phyloP scores from a whole-genome alignment of 257 asterid species.

The Coffea canephora region DNA sequence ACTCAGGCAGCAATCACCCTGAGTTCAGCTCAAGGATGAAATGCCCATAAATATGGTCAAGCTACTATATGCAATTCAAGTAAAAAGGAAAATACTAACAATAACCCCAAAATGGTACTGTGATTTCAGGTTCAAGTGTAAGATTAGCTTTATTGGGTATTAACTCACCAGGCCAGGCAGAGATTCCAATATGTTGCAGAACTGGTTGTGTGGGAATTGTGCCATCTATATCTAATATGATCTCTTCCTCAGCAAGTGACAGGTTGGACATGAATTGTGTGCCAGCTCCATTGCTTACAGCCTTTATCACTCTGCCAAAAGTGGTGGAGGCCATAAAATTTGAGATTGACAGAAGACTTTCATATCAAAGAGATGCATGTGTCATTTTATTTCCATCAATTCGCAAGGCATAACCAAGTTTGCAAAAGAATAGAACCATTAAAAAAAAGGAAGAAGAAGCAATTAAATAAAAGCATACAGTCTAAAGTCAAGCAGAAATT shows the following conservation, averaged over 20 bases:
- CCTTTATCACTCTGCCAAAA: slow-evolving; percentile 66
- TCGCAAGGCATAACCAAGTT: neutral
- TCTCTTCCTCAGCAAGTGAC: slow-evolving; percentile 78
- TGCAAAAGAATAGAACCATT: neutral
- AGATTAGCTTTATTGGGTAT: slow-evolving; percentile 12
- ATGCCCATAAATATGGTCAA: too few relatives aligned
- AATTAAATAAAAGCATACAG: neutral
- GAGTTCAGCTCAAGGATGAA: neutral
- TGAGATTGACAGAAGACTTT: neutral
- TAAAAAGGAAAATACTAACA: neutral
- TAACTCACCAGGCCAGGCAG: slow-evolving; percentile 92
- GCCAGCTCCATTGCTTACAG: slow-evolving; percentile 55
- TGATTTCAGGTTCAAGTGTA: neutral
- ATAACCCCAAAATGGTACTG: neutral
- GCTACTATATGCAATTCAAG: slow-evolving; percentile 5
- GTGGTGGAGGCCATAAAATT: slow-evolving; percentile 13
- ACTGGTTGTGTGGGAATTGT: slow-evolving; percentile 84
- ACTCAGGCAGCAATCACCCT: neutral
- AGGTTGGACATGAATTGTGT: slow-evolving; percentile 62
- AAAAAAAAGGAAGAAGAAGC: too few relatives aligned
- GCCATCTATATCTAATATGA: slow-evolving; percentile 72
- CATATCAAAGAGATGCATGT: neutral
- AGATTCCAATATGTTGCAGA: slow-evolving; percentile 81
- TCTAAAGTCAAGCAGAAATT: neutral
- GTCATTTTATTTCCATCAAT: slow-evolving; percentile 4